Evolutionary conservation across 805 yeast genomes (phyloP).

Genomic region (Clavispora vitiphila): DNA sequence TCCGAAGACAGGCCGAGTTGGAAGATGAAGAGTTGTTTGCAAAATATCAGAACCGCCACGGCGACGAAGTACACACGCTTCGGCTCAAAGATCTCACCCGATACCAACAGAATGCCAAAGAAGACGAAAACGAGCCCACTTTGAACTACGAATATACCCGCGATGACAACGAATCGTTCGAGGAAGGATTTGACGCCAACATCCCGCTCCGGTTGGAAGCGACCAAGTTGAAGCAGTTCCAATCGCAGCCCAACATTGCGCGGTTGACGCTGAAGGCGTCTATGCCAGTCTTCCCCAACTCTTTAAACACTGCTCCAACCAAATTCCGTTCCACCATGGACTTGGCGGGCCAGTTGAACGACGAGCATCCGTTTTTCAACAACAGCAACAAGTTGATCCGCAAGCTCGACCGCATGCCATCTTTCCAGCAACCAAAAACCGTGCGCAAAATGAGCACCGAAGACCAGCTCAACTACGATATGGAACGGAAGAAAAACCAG

Average conservation of each 20-base stretch:
- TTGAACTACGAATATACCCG: constrained; percentile 32
- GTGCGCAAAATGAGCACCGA: constrained; percentile 8
- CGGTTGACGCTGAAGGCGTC: constrained; percentile 14
- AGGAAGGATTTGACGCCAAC: constrained; percentile 30
- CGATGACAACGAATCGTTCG: constrained; percentile 34
- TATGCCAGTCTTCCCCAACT: constrained; percentile 17
- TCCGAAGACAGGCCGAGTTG: constrained; percentile 27
- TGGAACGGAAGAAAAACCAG: constrained; percentile 22
- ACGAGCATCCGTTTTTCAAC: constrained; percentile 26
- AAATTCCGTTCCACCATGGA: constrained; percentile 34
- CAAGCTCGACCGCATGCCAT: constrained; percentile 38
- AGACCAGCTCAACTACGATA: constrained; percentile 10
- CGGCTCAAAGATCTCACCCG: constrained; percentile 25
- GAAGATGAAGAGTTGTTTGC: constrained; percentile 29
- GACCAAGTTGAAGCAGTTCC: constrained; percentile 12
- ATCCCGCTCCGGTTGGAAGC: constrained; percentile 7
- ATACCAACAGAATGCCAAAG: constrained; percentile 7
- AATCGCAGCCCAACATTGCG: background rate
- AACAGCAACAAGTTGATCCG: constrained; percentile 29
- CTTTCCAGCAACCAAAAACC: constrained; percentile 23
- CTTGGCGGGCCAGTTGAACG: constrained; percentile 14
- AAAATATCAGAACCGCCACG: constrained; percentile 12
- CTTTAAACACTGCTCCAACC: constrained; percentile 13
- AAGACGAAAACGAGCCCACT: constrained; percentile 29
- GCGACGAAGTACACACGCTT: constrained; percentile 24